phyloP scores from a whole-genome alignment of 805 yeast genomes.

The Zygotorulaspora sp. region DNA sequence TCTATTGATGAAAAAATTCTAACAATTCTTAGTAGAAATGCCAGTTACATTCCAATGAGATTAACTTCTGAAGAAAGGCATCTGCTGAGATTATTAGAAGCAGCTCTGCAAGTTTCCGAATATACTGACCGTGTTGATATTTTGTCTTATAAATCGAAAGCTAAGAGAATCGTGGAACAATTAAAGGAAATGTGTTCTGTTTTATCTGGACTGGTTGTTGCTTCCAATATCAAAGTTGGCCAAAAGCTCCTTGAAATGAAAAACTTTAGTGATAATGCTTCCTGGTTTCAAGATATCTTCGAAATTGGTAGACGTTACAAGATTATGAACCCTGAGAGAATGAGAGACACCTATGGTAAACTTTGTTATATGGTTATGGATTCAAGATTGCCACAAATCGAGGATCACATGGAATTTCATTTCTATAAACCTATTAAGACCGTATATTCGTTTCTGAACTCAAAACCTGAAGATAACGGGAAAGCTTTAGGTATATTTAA shows the following conservation, averaged over 20 bases:
- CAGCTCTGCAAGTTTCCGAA: conserved; percentile 73
- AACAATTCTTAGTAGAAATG: conserved; percentile 40
- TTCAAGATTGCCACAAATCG: conserved; percentile 66
- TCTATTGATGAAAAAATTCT: conserved; percentile 33
- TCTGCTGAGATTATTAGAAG: conserved; percentile 59
- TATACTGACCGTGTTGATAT: conserved; percentile 78
- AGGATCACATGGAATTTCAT: conserved; percentile 69
- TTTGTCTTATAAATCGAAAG: conserved; percentile 57
- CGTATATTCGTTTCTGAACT: conserved; percentile 45
- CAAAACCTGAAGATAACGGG: conserved; percentile 37
- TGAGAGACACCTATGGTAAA: conserved; percentile 76
- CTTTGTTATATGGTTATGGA: conserved; percentile 84
- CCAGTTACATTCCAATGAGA: conserved; percentile 63
- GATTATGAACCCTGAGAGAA: conserved; percentile 77
- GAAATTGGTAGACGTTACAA: conserved; percentile 79
- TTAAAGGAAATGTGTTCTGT: conserved; percentile 74
- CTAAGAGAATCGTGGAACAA: conserved; percentile 68
- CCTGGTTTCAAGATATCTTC: conserved; percentile 66
- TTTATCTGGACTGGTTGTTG: conserved; percentile 71
- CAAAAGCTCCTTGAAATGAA: conserved; percentile 58
- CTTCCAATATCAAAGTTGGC: conserved; percentile 69
- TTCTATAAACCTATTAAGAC: conserved; percentile 68
- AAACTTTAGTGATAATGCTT: conserved; percentile 63
- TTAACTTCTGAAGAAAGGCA: conserved; percentile 66
- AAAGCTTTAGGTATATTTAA: conserved; percentile 44